These are phyloP conservation scores for Iberis pinnata DNA, from an alignment of 345 rosid genomes.

Conservation along the genomic window DNA sequence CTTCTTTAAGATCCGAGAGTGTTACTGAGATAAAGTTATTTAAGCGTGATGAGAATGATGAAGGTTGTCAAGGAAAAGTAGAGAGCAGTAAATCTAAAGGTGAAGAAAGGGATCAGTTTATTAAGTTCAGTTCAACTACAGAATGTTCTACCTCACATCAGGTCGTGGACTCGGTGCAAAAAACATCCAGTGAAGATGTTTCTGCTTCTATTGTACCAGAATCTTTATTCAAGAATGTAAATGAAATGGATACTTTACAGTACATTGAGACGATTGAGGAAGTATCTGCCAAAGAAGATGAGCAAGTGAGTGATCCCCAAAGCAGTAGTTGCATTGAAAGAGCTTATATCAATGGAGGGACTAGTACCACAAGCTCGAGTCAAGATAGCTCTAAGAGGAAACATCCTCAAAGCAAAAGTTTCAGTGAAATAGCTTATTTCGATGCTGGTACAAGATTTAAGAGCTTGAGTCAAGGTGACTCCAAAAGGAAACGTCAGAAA, in stretches of 20 bases:
- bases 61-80: constrained; percentile 20
- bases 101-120: constrained; percentile 15
- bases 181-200: constrained; percentile 1
- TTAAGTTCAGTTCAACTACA: constrained; percentile 6
- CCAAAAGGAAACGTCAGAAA: constrained; percentile 22
- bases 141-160: constrained; percentile 19
- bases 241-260: constrained; percentile 9
- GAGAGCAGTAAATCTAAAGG: constrained; percentile 28
- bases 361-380: constrained; percentile 32
- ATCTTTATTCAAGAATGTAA: constrained; percentile 8
- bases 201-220: constrained; percentile 21
- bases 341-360: constrained; percentile 26
- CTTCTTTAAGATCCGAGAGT: constrained; percentile 35
- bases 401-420: constrained; percentile 27
- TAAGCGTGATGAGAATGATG: constrained; percentile 31
- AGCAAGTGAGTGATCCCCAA: constrained; percentile 25
- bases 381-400: constrained; percentile 24
- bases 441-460: constrained; percentile 35
- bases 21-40: constrained; percentile 27
- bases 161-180: constrained; percentile 11
- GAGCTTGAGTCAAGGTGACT: constrained; percentile 24
- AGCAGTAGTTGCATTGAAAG: constrained; percentile 29
- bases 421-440: constrained; percentile 19
- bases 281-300: constrained; percentile 24
- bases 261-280: constrained; percentile 9